These are phyloP conservation scores for Emergomyces africanus DNA, from an alignment of 2,329 filamentous ascomycete genomes.

Conservation along the genomic window DNA sequence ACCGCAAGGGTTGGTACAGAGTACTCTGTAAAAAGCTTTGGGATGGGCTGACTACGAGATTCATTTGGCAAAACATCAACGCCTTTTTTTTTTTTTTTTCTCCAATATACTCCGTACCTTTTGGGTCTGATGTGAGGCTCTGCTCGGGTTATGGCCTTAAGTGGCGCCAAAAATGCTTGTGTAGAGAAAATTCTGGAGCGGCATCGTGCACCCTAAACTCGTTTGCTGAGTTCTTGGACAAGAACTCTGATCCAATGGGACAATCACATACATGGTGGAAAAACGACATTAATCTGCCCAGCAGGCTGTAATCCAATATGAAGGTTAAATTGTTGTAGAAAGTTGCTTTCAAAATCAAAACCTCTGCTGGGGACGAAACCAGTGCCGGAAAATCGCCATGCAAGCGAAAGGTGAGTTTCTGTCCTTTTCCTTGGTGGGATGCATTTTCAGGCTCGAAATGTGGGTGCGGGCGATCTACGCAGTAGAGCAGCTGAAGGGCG, in stretches of 20 bases:
- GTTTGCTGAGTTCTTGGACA: too few relatives aligned
- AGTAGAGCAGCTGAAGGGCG: neutral
- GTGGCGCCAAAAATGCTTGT: neutral
- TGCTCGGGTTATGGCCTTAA: neutral
- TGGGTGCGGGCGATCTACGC: neutral
- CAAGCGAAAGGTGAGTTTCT: neutral
- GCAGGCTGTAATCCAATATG: neutral
- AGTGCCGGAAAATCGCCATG: neutral
- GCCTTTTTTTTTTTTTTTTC: too few relatives aligned
- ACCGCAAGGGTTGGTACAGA: neutral
- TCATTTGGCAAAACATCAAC: too few relatives aligned
- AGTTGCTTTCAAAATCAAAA: neutral
- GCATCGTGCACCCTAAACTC: neutral
- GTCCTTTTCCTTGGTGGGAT: neutral
- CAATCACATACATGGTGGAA: neutral
- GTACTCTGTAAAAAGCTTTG: too few relatives aligned
- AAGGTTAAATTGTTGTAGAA: neutral
- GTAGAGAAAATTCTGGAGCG: neutral
- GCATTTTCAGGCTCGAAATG: neutral
- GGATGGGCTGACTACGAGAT: too few relatives aligned
- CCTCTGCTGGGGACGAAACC: neutral
- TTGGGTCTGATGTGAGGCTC: neutral
- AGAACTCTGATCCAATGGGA: neutral
- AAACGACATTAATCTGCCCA: neutral
- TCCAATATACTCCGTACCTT: too few relatives aligned